Conservation (phyloP, 1,284 basidiomycete species). For the Singerocomus inundabilis region DNA sequence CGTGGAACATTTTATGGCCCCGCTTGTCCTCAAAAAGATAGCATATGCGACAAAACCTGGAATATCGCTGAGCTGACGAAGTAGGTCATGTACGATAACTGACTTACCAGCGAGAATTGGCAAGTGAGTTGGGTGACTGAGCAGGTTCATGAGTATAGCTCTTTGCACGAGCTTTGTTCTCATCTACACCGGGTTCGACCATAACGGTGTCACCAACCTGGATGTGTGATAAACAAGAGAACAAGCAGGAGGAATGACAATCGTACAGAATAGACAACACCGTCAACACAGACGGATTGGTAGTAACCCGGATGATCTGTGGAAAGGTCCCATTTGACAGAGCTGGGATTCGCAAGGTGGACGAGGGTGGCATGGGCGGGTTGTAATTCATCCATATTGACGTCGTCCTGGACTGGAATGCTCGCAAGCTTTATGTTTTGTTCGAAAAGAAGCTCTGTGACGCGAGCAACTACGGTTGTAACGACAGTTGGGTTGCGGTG, state of each 20-base stretch:
- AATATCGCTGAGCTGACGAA: neutral
- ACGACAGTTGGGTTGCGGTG: constrained; percentile 46
- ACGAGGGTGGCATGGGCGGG: constrained; percentile 26
- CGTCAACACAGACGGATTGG: constrained; percentile 50
- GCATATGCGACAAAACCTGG: constrained; percentile 62
- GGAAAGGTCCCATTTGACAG: constrained; percentile 48
- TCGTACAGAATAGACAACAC: constrained; percentile 50
- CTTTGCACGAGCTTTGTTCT: constrained; percentile 37
- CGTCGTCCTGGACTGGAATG: constrained; percentile 22
- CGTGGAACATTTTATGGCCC: constrained; percentile 53
- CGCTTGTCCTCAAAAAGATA: constrained; percentile 51
- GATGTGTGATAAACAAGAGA: constrained; percentile 3
- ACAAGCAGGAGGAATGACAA: neutral
- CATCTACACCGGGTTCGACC: constrained; percentile 52
- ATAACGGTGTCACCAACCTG: constrained; percentile 62
- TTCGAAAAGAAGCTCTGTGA: constrained; percentile 50
- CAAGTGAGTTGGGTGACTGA: constrained; percentile 45
- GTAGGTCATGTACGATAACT: neutral
- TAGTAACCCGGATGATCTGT: constrained; percentile 38
- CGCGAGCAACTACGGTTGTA: constrained; percentile 46
- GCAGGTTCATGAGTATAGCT: constrained; percentile 37
- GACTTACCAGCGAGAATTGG: constrained; percentile 53
- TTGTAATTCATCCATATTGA: constrained; percentile 26
- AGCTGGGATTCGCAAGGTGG: constrained; percentile 46
- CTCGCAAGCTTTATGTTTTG: constrained; percentile 42